Conservation (phyloP, 225 moss, liverwort and hornwort species). For the Thuidium tamariscinum region DNA sequence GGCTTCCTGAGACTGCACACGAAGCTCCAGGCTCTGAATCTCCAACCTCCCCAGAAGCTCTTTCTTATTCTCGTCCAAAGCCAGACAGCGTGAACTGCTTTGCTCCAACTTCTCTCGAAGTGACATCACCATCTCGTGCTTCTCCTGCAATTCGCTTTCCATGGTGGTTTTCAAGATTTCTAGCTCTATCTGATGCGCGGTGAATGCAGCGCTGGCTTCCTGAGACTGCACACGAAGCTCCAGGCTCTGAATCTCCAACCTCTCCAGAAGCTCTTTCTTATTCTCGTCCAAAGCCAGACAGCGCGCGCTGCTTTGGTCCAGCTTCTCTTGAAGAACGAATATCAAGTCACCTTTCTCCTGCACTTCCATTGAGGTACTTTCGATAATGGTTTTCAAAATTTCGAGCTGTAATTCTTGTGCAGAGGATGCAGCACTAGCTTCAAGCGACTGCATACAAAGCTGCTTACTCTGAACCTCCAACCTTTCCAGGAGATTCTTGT, state of each 20-base stretch:
- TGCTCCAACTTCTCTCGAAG: neutral
- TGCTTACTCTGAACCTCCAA: slow-evolving; percentile 7
- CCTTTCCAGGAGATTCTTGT: neutral
- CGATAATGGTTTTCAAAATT: slow-evolving; percentile 21
- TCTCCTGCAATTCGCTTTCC: neutral
- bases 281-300: neutral
- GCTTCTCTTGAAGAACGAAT: neutral
- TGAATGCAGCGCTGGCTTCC: neutral
- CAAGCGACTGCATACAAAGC: neutral
- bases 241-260: neutral
- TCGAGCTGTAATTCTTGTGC: slow-evolving; percentile 20
- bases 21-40: neutral
- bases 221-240: neutral
- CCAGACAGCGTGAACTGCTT: neutral
- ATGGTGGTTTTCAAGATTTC: neutral
- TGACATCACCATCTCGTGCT: neutral
- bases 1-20: neutral
- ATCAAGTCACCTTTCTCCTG: slow-evolving; percentile 1
- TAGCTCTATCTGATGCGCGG: neutral
- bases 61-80: neutral
- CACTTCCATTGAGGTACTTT: slow-evolving; percentile 15
- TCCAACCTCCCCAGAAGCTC: neutral
- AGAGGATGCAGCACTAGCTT: slow-evolving; percentile 2
- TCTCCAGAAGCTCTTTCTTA: neutral
- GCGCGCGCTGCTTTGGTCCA: neutral